phyloP scores from a whole-genome alignment of 169 alveolate genomes.

The Cryptosporidium sp. region DNA sequence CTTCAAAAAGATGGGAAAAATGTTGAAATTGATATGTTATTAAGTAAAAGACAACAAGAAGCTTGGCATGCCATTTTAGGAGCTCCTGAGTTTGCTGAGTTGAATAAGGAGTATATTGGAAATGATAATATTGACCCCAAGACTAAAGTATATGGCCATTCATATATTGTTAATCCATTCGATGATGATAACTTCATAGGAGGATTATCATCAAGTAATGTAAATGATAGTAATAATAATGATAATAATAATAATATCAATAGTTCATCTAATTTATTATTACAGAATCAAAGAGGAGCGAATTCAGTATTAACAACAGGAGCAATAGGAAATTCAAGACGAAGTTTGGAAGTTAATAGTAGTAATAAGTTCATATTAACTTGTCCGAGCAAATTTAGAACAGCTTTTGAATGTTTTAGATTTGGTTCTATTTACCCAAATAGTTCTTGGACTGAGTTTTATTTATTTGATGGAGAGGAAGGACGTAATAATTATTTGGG shows the following conservation, averaged over 20 bases:
- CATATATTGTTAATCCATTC: constrained; percentile 23
- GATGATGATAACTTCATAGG: not conserved
- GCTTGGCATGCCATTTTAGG: constrained; percentile 68
- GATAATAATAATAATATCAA: too few relatives aligned
- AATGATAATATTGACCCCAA: constrained; percentile 42
- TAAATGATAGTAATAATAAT: not conserved
- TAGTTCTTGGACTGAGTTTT: constrained; percentile 66
- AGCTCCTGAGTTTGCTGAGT: constrained; percentile 68
- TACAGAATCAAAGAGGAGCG: not conserved
- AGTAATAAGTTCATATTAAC: constrained; percentile 27
- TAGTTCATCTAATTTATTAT: too few relatives aligned
- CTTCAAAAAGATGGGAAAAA: constrained; percentile 57
- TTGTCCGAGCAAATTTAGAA: constrained; percentile 50
- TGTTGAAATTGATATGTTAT: constrained; percentile 64
- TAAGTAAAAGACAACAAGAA: constrained; percentile 27
- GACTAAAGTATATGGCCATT: constrained; percentile 53
- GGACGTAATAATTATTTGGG: not conserved
- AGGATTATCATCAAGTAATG: not conserved
- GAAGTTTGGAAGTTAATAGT: not conserved
- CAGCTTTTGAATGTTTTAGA: constrained; percentile 70
- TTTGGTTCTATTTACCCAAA: constrained; percentile 65
- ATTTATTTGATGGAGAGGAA: not conserved
- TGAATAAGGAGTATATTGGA: constrained; percentile 52
- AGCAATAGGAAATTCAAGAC: not conserved
- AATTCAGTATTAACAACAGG: not conserved